Evolutionary conservation across 495 filamentous ascomycete species (phyloP).

Genomic region (Penicillium waksmanii): DNA sequence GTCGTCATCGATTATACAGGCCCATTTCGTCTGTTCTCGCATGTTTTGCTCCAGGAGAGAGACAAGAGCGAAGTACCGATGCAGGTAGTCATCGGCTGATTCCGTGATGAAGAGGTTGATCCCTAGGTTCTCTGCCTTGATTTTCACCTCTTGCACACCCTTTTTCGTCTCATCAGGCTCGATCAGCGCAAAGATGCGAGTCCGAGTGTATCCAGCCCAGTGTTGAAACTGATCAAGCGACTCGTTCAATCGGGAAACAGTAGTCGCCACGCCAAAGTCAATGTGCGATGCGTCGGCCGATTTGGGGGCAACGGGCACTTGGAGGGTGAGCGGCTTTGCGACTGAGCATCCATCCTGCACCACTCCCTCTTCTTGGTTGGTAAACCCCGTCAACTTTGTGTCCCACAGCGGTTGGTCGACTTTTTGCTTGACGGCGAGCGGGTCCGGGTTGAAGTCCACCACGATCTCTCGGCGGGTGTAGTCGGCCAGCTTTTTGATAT

Average conservation of each 20-base stretch:
- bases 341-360: conserved; percentile 42
- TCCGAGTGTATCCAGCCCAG: conserved; percentile 61
- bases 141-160: conserved; percentile 31
- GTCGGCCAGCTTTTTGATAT: conserved; percentile 36
- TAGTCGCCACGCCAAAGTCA: conserved; percentile 66
- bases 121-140: conserved; percentile 45
- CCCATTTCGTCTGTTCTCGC: conserved; percentile 58
- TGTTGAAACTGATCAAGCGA: conserved; percentile 60
- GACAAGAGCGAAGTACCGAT: conserved; percentile 65
- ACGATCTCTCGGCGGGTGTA: conserved; percentile 51
- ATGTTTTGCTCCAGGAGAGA: conserved; percentile 50
- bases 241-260: conserved; percentile 55
- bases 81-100: conserved; percentile 51
- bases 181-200: conserved; percentile 58
- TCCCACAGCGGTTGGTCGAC: conserved; percentile 41
- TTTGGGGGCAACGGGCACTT: conserved; percentile 36
- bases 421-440: conserved; percentile 36
- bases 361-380: conserved; percentile 3
- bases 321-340: conserved; percentile 35
- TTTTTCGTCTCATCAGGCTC: conserved; percentile 45
- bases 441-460: conserved; percentile 31
- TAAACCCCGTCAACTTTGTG: conserved; percentile 6
- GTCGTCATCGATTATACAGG: conserved; percentile 69
- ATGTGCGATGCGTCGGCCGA: conserved; percentile 55
- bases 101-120: conserved; percentile 57